Base-by-base conservation (phyloP, 768 basidiomycete species). In the Leccinum subgranulosum region DNA sequence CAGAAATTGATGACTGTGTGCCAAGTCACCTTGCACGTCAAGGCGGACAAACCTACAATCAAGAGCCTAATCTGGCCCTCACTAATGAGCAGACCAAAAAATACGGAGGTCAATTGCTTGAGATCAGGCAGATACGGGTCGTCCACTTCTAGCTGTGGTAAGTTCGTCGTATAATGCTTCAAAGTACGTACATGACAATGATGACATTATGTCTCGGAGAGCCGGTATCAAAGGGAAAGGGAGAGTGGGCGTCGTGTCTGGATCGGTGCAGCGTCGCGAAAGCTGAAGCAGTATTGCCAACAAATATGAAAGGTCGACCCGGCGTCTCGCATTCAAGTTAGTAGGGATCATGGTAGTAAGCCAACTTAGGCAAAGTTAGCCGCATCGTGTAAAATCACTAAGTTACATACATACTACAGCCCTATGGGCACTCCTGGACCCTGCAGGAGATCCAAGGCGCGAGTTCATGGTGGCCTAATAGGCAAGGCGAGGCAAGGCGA, bases 31-130 rank as follows among this genome's bases (percentile, higher is more conserved):
- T 74, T 79, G 51, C 75, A 77, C 23, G 77, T 57, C 17, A 79
- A 62, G 50, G 78, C 77, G 11, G 79, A 82, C 12, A 75, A 58
- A 31, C 85, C 67, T 39, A 84, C 71, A 10, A 81, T 58, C 14
- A 81, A 82, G 12, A 84, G 68, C 47, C 80, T 77, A 43, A 83
- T 66, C 55, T 85, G 79, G 1, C 83, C 84, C 33, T 82, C 85
- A 39, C 73, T 59, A 25, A 83, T 72, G 54, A 82, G 78, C 7
- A 86, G 70, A 21, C 70, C 71, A 52, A 84, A 71, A 64, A 75
- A 85, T 7, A 73, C 66, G 23, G 77, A 58, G 12, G 66, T 64
- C 25, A 83, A 62, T 48, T 69, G 62, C 36, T 62, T 55, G 51
- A 73, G 63, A 52, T 71, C 57, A 49, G 58, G 71, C 1, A 60